Base-by-base conservation (phyloP, 257 asterid species). In the Cruciata laevipes region DNA sequence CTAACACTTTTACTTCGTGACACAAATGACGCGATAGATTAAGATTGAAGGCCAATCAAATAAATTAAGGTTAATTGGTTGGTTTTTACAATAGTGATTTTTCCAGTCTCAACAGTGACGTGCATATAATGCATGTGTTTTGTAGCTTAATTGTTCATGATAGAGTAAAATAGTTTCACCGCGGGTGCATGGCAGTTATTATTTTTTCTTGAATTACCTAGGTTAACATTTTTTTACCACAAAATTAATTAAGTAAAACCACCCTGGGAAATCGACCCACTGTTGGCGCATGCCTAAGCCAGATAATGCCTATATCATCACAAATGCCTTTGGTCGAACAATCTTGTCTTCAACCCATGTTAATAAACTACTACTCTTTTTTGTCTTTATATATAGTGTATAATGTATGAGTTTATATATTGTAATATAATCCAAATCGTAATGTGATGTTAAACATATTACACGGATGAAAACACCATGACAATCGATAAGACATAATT, bases 241-340 rank as follows among this genome's bases (percentile, higher is more conserved):
- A 16, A 51, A 51, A n/a, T n/a, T n/a, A n/a, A n/a, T n/a, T n/a
- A n/a, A n/a, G n/a, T n/a, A n/a, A n/a, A n/a, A n/a, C n/a, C n/a
- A n/a, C n/a, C n/a, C n/a, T 55, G 76, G 71, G 73, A 68, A 47
- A 25, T 58, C 72, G 76, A 72, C 63, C 77, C 65, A 66, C 16
- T 65, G 70, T 69, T 62, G 74, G 73, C 84, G 83, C 87, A 82
- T 73, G 86, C 80, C 76, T 21, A 65, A 66, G 40, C 75, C 69
- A 40, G 69, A 67, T 74, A 12, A 57, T 70, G 65, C 73, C 72
- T 56, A 69, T 56, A 20, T 12, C 66, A 32, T 32, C 61, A 17
- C 11, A 44, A 66, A 68, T 73, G 76, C 66, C 77, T 74, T 68
- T 42, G 51, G 68, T 69, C 68, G 21, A 33, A 57, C 56, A 58